Conservation (phyloP, 2,329 filamentous ascomycete genomes). For the Dactylonectria macrodidyma region DNA sequence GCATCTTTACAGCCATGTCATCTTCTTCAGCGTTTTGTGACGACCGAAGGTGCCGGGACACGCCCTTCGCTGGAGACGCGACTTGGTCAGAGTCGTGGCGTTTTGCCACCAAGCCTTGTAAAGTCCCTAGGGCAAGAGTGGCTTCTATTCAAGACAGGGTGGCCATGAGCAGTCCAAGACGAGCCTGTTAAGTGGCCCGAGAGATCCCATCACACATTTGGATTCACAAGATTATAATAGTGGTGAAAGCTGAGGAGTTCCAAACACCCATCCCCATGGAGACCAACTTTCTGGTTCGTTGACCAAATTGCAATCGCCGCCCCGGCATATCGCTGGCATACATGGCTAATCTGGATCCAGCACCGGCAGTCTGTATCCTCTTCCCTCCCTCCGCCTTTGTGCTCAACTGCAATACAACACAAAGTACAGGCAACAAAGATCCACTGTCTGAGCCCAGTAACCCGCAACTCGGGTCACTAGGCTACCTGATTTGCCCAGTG, state of each 20-base stretch:
- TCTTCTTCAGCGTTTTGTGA: not conserved
- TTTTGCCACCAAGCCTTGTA: not conserved
- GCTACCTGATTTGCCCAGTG: not conserved
- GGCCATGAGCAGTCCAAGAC: not conserved
- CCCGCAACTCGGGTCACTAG: constrained; percentile 18
- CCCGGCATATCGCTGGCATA: constrained; percentile 3
- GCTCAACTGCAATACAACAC: not conserved
- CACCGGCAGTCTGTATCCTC: constrained; percentile 1
- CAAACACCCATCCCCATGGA: not conserved
- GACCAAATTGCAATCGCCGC: constrained; percentile 18
- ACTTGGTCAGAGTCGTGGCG: constrained; percentile 1
- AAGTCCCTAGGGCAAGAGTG: not conserved
- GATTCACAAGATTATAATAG: constrained; percentile 7
- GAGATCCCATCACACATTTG: constrained; percentile 1
- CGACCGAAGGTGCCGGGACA: not conserved
- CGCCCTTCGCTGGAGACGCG: not conserved
- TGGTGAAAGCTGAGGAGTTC: not conserved
- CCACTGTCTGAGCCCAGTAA: constrained; percentile 27
- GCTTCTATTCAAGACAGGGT: constrained; percentile 2
- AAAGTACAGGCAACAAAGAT: not conserved
- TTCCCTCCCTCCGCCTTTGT: not conserved
- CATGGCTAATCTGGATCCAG: constrained; percentile 3
- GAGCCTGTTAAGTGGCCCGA: constrained; percentile 12
- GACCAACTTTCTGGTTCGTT: not conserved
- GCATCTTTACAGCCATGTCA: constrained; percentile 1